Evolutionary conservation across 257 asterid genomes (phyloP), one percentile per base, ranked within the genome.

Genomic region (Lycium ferocissimum): DNA sequence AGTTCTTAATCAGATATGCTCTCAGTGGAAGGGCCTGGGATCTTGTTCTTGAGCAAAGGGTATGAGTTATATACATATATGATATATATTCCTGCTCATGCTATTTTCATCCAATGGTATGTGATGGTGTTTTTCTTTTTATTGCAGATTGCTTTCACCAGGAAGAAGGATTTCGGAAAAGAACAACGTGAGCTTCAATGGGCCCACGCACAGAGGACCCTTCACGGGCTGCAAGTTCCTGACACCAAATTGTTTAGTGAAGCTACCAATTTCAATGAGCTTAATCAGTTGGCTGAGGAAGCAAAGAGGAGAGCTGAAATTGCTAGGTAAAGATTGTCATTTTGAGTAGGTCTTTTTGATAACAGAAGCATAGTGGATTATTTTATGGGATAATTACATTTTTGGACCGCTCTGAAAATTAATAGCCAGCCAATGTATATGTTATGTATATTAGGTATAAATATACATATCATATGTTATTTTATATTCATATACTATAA

Each of bases 21-120:
- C 93, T 92, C 20, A 94, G 99, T 87, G 99, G 99, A 85, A 91
- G 93, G 91, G 98, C 99, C 54, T 96, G 99, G 99, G 99, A 96
- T 91, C 98, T 94, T 78, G 99, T 96, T 87, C 92, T 96, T 62
- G 99, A 94, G 87, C 96, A 85, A 86, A 94, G 99, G 97, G 99
- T 96, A 88, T 80, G 15, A 7, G 40, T 78, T 47, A 65, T 45
- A 63, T 38, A 5, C 37, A 33, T n/a, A 8, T 5, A 43, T 82
- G 38, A 18, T 62, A 12, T 67, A 26, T 26, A 82, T 14, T 66
- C 35, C 4, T 78, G 40, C 15, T 78, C 49, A 78, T 78, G 26
- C 49, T 22, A 82, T 45, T 47, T 20, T 22, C 51, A 12, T 73
- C 53, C 73, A 72, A 22, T 47, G 37, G 17, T 35, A 38, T 13